Percentiles rank a stretch among this genome's conserved stretches.
phyloP scores from a whole-genome alignment of 306 rosid genomes.

The Acmispon strigosus region DNA sequence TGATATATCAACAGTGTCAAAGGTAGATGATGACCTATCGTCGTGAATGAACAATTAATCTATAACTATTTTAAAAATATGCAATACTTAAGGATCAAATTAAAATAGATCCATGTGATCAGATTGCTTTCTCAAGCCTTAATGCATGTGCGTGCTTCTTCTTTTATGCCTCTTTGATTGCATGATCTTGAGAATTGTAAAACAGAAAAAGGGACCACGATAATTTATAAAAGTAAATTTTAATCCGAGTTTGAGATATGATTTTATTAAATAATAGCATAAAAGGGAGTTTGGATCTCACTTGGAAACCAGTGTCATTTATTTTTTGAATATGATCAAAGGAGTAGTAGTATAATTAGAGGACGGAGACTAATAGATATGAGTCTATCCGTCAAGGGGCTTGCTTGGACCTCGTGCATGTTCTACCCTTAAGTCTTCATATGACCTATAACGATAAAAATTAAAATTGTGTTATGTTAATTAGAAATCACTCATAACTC shows the following conservation, averaged over 20 bases:
- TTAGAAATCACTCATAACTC: no score
- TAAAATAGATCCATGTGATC: not conserved
- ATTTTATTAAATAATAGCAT: not conserved
- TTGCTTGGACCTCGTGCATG: no score
- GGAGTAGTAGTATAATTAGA: not conserved
- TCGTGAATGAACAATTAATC: constrained; percentile 17
- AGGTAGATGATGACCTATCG: not conserved
- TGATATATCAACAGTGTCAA: no score
- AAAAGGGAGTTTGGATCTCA: not conserved
- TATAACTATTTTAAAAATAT: not conserved
- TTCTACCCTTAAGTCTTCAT: no score
- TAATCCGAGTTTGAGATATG: not conserved
- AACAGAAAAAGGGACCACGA: not conserved
- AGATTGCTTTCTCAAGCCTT: not conserved
- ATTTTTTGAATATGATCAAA: not conserved
- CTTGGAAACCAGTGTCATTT: not conserved
- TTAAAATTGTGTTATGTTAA: no score
- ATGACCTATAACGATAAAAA: no score
- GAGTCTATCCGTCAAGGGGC: no score
- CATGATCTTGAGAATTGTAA: no score
- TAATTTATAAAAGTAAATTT: not conserved
- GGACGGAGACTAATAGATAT: not conserved
- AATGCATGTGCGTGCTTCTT: constrained; percentile 14
- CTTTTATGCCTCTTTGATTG: not conserved
- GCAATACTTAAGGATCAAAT: not conserved